A percentile compares a stretch with the other conserved stretches of the same genome.
phyloP scores from a whole-genome alignment of 805 yeast species.

The Brettanomyces nanus region DNA sequence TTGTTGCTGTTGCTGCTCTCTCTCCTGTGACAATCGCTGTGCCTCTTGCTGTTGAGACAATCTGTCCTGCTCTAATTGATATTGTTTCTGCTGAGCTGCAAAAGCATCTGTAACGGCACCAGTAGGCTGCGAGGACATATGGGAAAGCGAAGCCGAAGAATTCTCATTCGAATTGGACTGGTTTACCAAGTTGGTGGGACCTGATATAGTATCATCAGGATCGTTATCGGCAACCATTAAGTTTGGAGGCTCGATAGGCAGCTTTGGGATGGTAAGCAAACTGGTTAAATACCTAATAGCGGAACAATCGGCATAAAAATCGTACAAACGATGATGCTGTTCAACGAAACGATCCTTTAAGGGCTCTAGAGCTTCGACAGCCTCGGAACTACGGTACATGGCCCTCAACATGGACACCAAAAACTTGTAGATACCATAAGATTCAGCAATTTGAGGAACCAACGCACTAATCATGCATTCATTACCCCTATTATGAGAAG shows the following conservation, averaged over 20 bases:
- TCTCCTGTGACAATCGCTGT: slow-evolving; percentile 60
- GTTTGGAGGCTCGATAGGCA: slow-evolving; percentile 53
- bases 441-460: slow-evolving; percentile 84
- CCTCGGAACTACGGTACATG: slow-evolving; percentile 63
- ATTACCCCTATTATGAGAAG: slow-evolving; percentile 43
- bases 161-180: slow-evolving; percentile 12
- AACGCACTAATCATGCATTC: slow-evolving; percentile 82
- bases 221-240: slow-evolving; percentile 40
- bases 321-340: slow-evolving; percentile 63
- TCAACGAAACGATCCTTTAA: slow-evolving; percentile 61
- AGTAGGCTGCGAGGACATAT: slow-evolving; percentile 40
- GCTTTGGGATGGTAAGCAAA: slow-evolving; percentile 70
- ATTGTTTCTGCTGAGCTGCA: slow-evolving; percentile 41
- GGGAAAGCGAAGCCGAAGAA: slow-evolving; percentile 39
- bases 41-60: slow-evolving; percentile 55
- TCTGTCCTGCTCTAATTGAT: slow-evolving; percentile 51
- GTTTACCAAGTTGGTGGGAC: slow-evolving; percentile 23
- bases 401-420: slow-evolving; percentile 87
- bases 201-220: slow-evolving; percentile 32
- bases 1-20: slow-evolving; percentile 62
- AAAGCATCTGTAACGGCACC: slow-evolving; percentile 34
- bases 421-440: slow-evolving; percentile 89
- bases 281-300: slow-evolving; percentile 74
- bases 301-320: slow-evolving; percentile 86
- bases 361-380: slow-evolving; percentile 70